Percentiles rank a stretch among this genome's conserved stretches.
phyloP scores from a whole-genome alignment of 2,329 filamentous ascomycete species.

The Teratosphaeria nubilosa region DNA sequence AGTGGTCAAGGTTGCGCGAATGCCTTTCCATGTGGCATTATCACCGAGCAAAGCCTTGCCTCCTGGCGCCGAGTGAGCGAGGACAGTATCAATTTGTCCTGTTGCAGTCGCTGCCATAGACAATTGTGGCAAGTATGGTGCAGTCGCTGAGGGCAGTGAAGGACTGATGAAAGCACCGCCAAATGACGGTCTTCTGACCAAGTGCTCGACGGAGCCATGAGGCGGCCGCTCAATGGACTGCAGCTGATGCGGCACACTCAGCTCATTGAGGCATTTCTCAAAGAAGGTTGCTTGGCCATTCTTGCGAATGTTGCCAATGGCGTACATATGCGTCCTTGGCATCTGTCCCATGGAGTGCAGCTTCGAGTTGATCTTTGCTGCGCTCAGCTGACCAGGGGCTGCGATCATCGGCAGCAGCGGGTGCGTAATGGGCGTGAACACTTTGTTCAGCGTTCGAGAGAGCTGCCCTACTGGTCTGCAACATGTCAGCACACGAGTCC shows the following conservation, averaged over 20 bases:
- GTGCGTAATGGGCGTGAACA: conserved; percentile 82
- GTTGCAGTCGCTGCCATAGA: conserved; percentile 70
- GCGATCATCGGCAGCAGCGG: conserved; percentile 74
- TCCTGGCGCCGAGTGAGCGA: conserved; percentile 46
- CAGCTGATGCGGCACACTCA: conserved; percentile 78
- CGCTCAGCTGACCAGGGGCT: conserved; percentile 75
- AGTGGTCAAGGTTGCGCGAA: conserved; percentile 67
- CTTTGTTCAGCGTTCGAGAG: conserved; percentile 71
- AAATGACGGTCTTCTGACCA: conserved; percentile 64
- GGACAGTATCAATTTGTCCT: conserved; percentile 72
- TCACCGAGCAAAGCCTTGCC: conserved; percentile 59
- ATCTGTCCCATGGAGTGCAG: conserved; percentile 70
- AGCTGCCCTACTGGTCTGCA: conserved; percentile 61
- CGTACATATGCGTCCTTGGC: conserved; percentile 69
- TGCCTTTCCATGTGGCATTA: conserved; percentile 78
- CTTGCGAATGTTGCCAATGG: conserved; percentile 62
- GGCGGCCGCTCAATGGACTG: conserved; percentile 61
- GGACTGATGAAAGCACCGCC: conserved; percentile 75
- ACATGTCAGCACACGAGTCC: neutral
- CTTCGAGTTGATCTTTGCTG: conserved; percentile 73
- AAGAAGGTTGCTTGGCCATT: conserved; percentile 75
- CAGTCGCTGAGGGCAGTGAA: conserved; percentile 44
- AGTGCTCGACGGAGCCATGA: conserved; percentile 57
- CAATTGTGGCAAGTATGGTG: conserved; percentile 51
- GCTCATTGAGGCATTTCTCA: conserved; percentile 50